Percentiles rank a stretch among this genome's conserved stretches.
Conservation (phyloP, 164 flowering plant species). For the Macadamia tetraphylla region DNA sequence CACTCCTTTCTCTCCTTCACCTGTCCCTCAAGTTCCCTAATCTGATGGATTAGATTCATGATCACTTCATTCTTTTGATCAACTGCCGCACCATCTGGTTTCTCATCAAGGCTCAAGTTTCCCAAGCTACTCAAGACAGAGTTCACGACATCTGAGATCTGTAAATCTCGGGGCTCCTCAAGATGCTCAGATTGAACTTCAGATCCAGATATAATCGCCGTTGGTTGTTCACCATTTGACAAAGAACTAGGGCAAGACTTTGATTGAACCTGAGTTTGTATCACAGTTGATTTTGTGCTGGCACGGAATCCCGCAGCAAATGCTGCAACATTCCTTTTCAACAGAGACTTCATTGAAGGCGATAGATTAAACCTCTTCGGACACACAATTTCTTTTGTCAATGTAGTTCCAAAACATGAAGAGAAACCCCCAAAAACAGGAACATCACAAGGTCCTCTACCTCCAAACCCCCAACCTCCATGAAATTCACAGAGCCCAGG, state of each 20-base stretch:
- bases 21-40: constrained; percentile 74
- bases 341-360: constrained; percentile 66
- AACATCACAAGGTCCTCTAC: constrained; percentile 43
- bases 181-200: constrained; percentile 21
- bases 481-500: constrained; percentile 68
- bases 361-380: constrained; percentile 82
- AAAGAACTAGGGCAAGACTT: constrained; percentile 32
- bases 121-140: constrained; percentile 67
- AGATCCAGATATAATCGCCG: constrained; percentile 19
- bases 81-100: constrained; percentile 36
- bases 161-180: constrained; percentile 34
- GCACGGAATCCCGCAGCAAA: constrained; percentile 84
- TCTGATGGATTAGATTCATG: constrained; percentile 51
- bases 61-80: constrained; percentile 75
- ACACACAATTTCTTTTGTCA: constrained; percentile 57
- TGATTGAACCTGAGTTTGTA: constrained; percentile 34
- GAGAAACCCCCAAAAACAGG: constrained; percentile 35
- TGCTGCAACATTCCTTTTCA: constrained; percentile 73
- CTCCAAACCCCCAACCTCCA: constrained; percentile 84
- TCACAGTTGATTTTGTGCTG: constrained; percentile 30
- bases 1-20: constrained; percentile 87
- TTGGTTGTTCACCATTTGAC: constrained; percentile 24
- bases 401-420: constrained; percentile 28
- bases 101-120: constrained; percentile 75
- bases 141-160: constrained; percentile 46